Evolutionary conservation across 495 filamentous ascomycete genomes (phyloP).

Genomic region (Penicillium alfredii): DNA sequence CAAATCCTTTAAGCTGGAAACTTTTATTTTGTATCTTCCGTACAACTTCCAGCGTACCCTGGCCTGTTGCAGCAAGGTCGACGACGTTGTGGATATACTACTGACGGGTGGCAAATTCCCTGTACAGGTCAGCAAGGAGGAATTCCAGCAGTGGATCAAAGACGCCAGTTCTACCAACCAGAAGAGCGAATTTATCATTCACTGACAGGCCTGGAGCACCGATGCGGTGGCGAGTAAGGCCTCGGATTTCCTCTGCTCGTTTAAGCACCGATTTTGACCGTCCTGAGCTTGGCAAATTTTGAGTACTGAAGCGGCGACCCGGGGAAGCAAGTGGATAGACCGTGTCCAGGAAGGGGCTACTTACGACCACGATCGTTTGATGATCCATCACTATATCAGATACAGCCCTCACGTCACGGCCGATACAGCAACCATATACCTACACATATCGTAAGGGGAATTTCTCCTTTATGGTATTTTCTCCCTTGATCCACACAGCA

Average conservation of each 20-base stretch:
- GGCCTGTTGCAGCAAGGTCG: slow-evolving; percentile 7
- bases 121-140: background rate
- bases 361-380: too few species aligned
- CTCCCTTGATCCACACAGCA: too few species aligned
- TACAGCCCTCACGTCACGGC: too few species aligned
- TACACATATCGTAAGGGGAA: too few species aligned
- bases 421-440: too few species aligned
- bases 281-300: background rate
- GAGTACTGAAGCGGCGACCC: too few species aligned
- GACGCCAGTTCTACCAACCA: background rate
- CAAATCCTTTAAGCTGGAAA: slow-evolving; percentile 5
- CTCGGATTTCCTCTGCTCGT: slow-evolving; percentile 4
- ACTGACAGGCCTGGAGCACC: slow-evolving; percentile 3
- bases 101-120: slow-evolving; percentile 4
- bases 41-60: slow-evolving; percentile 2
- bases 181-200: slow-evolving; percentile 3
- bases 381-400: too few species aligned
- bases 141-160: too few species aligned
- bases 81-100: slow-evolving; percentile 1
- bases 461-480: too few species aligned
- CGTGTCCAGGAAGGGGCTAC: too few species aligned
- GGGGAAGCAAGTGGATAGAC: too few species aligned
- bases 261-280: slow-evolving; percentile 1
- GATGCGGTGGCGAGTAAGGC: too few species aligned
- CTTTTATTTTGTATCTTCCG: slow-evolving; percentile 7